Evolutionary conservation across 805 yeast genomes (phyloP).

Genomic region (Nakazawaea ambrosiae): DNA sequence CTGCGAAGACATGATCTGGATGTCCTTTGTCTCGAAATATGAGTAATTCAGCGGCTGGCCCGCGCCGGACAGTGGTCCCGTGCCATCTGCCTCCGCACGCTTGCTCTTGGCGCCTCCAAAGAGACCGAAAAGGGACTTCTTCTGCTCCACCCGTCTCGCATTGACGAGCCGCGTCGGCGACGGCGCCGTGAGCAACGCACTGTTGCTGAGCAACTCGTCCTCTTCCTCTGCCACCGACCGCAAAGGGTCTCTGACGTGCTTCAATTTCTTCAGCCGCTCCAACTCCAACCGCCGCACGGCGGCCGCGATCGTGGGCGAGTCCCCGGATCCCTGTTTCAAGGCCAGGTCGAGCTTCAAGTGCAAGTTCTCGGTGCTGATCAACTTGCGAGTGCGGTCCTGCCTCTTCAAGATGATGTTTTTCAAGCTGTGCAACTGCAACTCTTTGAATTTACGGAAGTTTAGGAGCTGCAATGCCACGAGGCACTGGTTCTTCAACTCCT

Average conservation of each 20-base stretch:
- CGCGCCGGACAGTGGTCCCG: neutral
- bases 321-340: slow-evolving; percentile 15
- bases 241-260: slow-evolving; percentile 10
- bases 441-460: slow-evolving; percentile 44
- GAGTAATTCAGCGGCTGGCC: neutral
- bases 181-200: neutral
- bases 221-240: neutral
- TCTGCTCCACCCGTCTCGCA: slow-evolving; percentile 2
- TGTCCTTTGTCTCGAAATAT: slow-evolving; percentile 14
- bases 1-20: slow-evolving; percentile 15
- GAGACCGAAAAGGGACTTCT: slow-evolving; percentile 9
- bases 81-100: neutral
- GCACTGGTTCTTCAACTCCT: slow-evolving; percentile 39
- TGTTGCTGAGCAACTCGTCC: neutral
- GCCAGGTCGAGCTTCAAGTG: slow-evolving; percentile 20
- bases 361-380: slow-evolving; percentile 19
- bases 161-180: neutral
- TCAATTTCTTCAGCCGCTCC: slow-evolving; percentile 13
- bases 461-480: slow-evolving; percentile 35
- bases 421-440: slow-evolving; percentile 39
- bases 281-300: slow-evolving; percentile 20
- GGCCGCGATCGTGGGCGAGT: slow-evolving; percentile 26
- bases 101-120: slow-evolving; percentile 8
- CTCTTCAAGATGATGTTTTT: slow-evolving; percentile 28
- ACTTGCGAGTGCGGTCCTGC: slow-evolving; percentile 25